Evolutionary conservation across 2,329 filamentous ascomycete species (phyloP).

Genomic region (Tolypocladium cylindrosporum): DNA sequence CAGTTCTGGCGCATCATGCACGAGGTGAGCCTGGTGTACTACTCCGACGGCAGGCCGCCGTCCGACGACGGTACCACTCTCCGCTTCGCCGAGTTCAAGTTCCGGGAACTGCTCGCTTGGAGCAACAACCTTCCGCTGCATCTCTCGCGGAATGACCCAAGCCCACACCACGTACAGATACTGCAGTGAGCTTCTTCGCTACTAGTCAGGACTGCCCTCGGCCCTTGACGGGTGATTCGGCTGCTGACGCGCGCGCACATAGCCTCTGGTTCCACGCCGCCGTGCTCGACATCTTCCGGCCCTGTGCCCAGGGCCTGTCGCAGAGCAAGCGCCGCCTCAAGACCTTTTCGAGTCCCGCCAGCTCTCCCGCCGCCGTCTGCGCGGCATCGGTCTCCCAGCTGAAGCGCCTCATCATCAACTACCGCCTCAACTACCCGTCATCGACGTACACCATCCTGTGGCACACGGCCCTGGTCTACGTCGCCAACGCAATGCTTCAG

Average conservation of each 20-base stretch:
- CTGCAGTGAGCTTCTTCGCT: constrained; percentile 5
- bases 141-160: constrained; percentile 8
- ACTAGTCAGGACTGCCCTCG: background rate
- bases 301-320: constrained; percentile 9
- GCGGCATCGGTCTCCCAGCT: constrained; percentile 22
- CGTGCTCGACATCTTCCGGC: constrained; percentile 12
- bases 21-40: constrained; percentile 14
- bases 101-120: constrained; percentile 22
- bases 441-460: constrained; percentile 24
- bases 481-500: constrained; percentile 23
- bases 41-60: constrained; percentile 7
- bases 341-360: constrained; percentile 14
- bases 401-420: constrained; percentile 23
- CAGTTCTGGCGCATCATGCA: constrained; percentile 21
- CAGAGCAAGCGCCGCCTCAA: constrained; percentile 5
- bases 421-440: constrained; percentile 17
- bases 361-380: constrained; percentile 15
- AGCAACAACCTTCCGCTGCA: constrained; percentile 13
- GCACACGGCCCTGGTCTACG: constrained; percentile 26
- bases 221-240: too few relatives aligned
- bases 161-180: constrained; percentile 17
- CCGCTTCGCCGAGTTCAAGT: constrained; percentile 19
- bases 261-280: constrained; percentile 13
- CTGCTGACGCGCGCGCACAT: background rate
- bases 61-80: constrained; percentile 2